phyloP scores from a whole-genome alignment of 305 asterid genomes.

The Fraxinus nigra region DNA sequence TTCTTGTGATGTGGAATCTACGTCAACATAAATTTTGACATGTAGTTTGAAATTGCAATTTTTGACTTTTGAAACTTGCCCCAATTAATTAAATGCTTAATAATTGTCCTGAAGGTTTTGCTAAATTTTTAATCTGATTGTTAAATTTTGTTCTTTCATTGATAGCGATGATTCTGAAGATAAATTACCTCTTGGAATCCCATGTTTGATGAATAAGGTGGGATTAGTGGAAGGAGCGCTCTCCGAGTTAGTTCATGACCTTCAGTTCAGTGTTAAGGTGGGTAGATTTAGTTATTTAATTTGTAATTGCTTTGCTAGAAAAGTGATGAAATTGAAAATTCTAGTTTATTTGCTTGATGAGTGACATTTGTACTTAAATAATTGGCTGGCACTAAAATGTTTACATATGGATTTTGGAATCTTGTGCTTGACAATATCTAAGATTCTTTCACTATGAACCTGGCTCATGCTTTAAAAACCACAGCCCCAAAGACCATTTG shows the following conservation, averaged over 20 bases:
- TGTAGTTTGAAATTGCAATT: background rate
- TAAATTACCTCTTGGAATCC: slow-evolving; percentile 33
- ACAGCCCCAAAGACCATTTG: slow-evolving; percentile 13
- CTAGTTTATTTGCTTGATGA: slow-evolving; percentile 7
- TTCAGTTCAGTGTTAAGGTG: slow-evolving; percentile 59
- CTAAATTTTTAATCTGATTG: background rate
- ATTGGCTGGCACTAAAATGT: slow-evolving; percentile 7
- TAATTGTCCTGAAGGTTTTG: background rate
- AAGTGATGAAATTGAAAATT: background rate
- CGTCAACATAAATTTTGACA: background rate
- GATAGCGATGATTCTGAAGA: slow-evolving; percentile 67
- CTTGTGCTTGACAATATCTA: background rate
- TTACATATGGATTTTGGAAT: background rate
- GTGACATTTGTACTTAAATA: slow-evolving; percentile 13
- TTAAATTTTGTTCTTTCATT: slow-evolving; percentile 21
- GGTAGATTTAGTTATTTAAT: slow-evolving; percentile 26
- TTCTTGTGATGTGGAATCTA: slow-evolving; percentile 5
- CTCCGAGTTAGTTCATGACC: slow-evolving; percentile 58
- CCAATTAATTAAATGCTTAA: slow-evolving; percentile 12
- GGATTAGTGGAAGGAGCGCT: slow-evolving; percentile 64
- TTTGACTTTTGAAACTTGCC: background rate
- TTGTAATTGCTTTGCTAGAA: background rate
- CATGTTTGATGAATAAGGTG: slow-evolving; percentile 59
- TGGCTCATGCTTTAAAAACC: slow-evolving; percentile 14
- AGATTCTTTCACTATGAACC: background rate